A percentile compares a stretch with the other conserved stretches of the same genome.
Conservation (phyloP, 2,329 filamentous ascomycete genomes). For the Ciborinia camelliae region DNA sequence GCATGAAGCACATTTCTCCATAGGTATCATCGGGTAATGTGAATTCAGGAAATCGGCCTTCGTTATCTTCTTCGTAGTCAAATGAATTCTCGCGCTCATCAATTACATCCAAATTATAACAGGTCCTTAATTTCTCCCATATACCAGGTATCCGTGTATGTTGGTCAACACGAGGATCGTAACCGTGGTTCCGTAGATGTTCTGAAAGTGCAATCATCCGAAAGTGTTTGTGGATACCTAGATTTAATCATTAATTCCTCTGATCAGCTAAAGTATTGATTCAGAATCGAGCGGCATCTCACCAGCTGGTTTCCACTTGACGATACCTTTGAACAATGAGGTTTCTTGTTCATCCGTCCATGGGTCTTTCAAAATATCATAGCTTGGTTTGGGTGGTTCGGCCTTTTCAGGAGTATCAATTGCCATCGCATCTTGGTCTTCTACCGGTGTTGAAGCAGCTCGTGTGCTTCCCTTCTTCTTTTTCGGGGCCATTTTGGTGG, state of each 20-base stretch:
- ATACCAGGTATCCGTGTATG: slow-evolving; percentile 90
- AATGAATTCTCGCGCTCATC: slow-evolving; percentile 73
- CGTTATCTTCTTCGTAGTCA: slow-evolving; percentile 47
- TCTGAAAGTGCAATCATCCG: slow-evolving; percentile 84
- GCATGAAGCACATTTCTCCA: slow-evolving; percentile 34
- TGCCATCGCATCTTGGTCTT: slow-evolving; percentile 60
- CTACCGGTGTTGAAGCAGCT: slow-evolving; percentile 52
- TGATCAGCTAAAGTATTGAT: background rate
- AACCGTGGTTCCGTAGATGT: slow-evolving; percentile 75
- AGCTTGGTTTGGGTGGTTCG: slow-evolving; percentile 39
- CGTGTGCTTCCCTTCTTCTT: slow-evolving; percentile 61
- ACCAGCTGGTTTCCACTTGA: slow-evolving; percentile 96
- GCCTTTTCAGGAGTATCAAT: slow-evolving; percentile 48
- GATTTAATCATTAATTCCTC: slow-evolving; percentile 17
- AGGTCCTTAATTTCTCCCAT: slow-evolving; percentile 78
- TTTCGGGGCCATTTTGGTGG: slow-evolving; percentile 59
- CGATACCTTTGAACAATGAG: slow-evolving; percentile 86
- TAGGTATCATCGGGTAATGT: slow-evolving; percentile 49
- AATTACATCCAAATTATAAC: slow-evolving; percentile 82
- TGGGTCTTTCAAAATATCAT: slow-evolving; percentile 59
- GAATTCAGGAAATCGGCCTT: slow-evolving; percentile 64
- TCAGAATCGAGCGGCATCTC: slow-evolving; percentile 24
- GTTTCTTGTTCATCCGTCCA: slow-evolving; percentile 98
- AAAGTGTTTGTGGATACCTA: slow-evolving; percentile 91
- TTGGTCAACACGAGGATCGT: slow-evolving; percentile 62